phyloP scores from a whole-genome alignment of 345 rosid genomes.

The Eucalyptus polybractea region DNA sequence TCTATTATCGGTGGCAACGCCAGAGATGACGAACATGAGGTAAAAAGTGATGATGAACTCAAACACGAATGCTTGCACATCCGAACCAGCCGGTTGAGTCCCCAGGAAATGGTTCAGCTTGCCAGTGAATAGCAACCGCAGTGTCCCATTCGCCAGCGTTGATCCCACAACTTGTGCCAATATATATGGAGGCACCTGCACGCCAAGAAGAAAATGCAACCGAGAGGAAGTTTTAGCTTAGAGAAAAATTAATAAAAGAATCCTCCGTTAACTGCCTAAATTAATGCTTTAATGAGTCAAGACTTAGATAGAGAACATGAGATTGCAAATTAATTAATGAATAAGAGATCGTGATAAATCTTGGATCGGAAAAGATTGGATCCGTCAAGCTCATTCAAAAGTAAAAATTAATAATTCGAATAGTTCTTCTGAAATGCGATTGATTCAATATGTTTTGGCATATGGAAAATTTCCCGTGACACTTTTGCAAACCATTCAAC shows the following conservation, averaged over 20 bases:
- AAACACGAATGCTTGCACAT: constrained; percentile 57
- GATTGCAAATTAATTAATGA: neutral
- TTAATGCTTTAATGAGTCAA: neutral
- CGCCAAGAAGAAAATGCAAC: neutral
- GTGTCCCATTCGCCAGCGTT: constrained; percentile 63
- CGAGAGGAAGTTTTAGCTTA: neutral
- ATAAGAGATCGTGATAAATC: neutral
- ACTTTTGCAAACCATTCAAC: neutral
- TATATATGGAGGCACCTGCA: constrained; percentile 70
- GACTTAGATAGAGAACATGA: neutral
- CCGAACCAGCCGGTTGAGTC: constrained; percentile 57
- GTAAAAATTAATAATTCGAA: neutral
- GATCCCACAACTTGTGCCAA: constrained; percentile 63
- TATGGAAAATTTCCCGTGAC: neutral
- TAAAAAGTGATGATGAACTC: constrained; percentile 95
- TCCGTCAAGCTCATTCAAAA: neutral
- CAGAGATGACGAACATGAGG: constrained; percentile 72
- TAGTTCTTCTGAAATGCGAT: neutral
- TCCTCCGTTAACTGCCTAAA: neutral
- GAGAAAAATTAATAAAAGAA: neutral
- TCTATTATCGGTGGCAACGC: constrained; percentile 82
- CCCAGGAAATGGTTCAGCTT: constrained; percentile 53
- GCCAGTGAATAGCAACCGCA: constrained; percentile 54
- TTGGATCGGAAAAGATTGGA: neutral
- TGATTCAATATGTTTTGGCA: neutral